Evolutionary conservation across 2,329 filamentous ascomycete genomes (phyloP).

Genomic region (Cercospora janseana): DNA sequence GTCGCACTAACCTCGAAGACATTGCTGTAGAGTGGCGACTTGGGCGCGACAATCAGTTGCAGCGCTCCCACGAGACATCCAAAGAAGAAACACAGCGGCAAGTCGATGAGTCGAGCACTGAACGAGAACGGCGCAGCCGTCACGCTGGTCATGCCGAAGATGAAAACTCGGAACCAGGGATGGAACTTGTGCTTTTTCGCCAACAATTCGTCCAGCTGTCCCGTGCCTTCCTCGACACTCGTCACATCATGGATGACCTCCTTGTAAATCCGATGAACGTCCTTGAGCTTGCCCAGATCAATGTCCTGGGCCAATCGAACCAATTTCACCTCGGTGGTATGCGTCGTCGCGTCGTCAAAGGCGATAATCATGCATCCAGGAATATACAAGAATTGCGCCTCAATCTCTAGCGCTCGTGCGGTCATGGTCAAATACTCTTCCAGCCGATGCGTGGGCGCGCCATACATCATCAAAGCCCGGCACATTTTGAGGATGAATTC

Average conservation of each 20-base stretch:
- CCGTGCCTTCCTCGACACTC: conserved; percentile 66
- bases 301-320: conserved; percentile 66
- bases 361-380: conserved; percentile 92
- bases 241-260: conserved; percentile 72
- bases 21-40: conserved; percentile 64
- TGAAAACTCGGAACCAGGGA: conserved; percentile 52
- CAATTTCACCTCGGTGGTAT: conserved; percentile 74
- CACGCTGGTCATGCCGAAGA: conserved; percentile 76
- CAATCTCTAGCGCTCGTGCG: conserved; percentile 78
- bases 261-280: conserved; percentile 75
- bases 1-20: conserved; percentile 52
- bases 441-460: conserved; percentile 84
- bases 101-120: conserved; percentile 69
- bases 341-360: conserved; percentile 70
- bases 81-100: conserved; percentile 72
- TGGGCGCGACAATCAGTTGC: conserved; percentile 70
- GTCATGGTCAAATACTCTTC: conserved; percentile 92
- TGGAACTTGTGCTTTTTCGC: conserved; percentile 55
- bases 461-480: conserved; percentile 80
- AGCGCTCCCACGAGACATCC: conserved; percentile 71
- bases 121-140: conserved; percentile 78
- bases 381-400: conserved; percentile 87
- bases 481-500: conserved; percentile 82
- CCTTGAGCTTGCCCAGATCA: conserved; percentile 69
- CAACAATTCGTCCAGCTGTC: conserved; percentile 61